Evolutionary conservation across 2,329 filamentous ascomycete genomes (phyloP).

Genomic region (Phialocephala subalpina): DNA sequence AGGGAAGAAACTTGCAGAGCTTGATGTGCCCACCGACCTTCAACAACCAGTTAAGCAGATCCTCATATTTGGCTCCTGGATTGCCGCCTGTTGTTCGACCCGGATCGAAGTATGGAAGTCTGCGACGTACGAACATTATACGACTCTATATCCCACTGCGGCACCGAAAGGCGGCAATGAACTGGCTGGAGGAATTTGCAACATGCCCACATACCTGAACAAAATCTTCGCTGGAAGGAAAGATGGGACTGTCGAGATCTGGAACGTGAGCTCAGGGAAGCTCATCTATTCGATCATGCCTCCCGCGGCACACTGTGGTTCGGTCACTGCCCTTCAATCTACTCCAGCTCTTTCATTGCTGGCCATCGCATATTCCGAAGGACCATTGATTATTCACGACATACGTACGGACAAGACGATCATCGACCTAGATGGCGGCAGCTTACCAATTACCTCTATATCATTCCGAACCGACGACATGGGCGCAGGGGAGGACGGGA

Average conservation of each 20-base stretch:
- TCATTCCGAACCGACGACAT: constrained; percentile 89
- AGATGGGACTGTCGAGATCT: constrained; percentile 93
- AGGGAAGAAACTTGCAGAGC: constrained; percentile 81
- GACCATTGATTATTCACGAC: constrained; percentile 82
- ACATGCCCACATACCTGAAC: constrained; percentile 94
- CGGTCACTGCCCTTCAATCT: constrained; percentile 87
- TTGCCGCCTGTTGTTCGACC: constrained; percentile 79
- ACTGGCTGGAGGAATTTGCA: constrained; percentile 81
- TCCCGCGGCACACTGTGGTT: constrained; percentile 73
- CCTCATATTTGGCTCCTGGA: constrained; percentile 88
- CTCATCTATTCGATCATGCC: constrained; percentile 90
- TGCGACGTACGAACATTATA: constrained; percentile 85
- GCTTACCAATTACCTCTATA: constrained; percentile 78
- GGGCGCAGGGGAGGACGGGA: constrained; percentile 88
- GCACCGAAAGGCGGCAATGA: constrained; percentile 66
- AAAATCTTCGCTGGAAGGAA: constrained; percentile 90
- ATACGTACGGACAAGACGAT: constrained; percentile 79
- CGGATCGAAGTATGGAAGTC: constrained; percentile 92
- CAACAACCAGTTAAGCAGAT: constrained; percentile 79
- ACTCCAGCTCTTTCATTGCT: constrained; percentile 85
- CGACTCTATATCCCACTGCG: constrained; percentile 71
- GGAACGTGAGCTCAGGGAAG: constrained; percentile 94
- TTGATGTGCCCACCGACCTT: constrained; percentile 72
- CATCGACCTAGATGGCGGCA: constrained; percentile 72
- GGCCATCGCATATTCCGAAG: constrained; percentile 85